Evolutionary conservation across 441 rosid genomes (phyloP), one percentile per base, ranked within the genome.

Genomic region (Euphorbia celastroides): DNA sequence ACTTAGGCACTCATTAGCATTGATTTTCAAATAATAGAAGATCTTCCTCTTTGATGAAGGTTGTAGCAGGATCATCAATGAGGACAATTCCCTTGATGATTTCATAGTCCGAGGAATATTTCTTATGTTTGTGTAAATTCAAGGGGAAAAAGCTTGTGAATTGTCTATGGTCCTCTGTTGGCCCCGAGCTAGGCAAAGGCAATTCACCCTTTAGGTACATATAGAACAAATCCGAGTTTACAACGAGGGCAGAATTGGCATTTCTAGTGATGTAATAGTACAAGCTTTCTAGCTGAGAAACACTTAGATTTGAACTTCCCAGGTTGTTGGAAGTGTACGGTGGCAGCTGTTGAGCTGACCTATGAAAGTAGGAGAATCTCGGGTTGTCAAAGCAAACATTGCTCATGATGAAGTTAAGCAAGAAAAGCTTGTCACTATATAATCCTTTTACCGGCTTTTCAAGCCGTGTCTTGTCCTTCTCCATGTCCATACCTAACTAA

Each of bases 361-460:
- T 77, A 26, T 78, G 82, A 75, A 75, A 75, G 2, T 81, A 85
- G 14, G 94, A 88, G 68, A 71, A 55, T 71, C 87, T 79, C 66
- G 89, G 89, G 60, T 76, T 76, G 76, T 86, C 89, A 57, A 80
- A 84, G 67, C 65, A 81, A 62, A 88, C 76, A 77, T 86, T 80
- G 60, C 82, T 70, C 86, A 86, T 83, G 55, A 84, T 70, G 75
- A 88, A 86, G 69, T 79, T 77, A 55, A 81, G 71, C 81, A 86
- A 74, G 84, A 86, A 86, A 70, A 71, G 69, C 66, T 81, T 87
- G 68, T 86, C 87, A 32, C 25, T 55, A 41, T 63, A 65, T 56
- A 68, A 60, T 57, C 60, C 60, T 22, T 67, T 51, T 32, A 27
- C 58, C 3, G 60, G 16, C n/a, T 55, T 26, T 25, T 14, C 61